Evolutionary conservation across 805 yeast genomes (phyloP).

Genomic region (Yarrowia phangngaensis): DNA sequence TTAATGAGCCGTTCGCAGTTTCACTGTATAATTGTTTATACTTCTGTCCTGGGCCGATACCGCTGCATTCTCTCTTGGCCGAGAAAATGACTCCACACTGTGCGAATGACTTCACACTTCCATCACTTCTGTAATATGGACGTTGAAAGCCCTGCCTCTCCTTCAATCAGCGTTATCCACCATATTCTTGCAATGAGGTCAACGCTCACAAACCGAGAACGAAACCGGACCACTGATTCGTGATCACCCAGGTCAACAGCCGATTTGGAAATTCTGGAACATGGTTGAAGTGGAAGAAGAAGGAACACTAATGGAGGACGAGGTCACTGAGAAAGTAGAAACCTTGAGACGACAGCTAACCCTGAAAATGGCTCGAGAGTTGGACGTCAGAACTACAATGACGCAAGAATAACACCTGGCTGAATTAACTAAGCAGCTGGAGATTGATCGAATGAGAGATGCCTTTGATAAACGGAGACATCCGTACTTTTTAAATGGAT

Average conservation of each 20-base stretch:
- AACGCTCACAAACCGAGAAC: too few relatives aligned
- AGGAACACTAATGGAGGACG: slow-evolving; percentile 24
- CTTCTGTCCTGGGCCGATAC: too few relatives aligned
- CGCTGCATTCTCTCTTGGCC: too few relatives aligned
- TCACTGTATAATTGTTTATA: too few relatives aligned
- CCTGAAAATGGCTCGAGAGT: slow-evolving; percentile 18
- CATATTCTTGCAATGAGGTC: too few relatives aligned
- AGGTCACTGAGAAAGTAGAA: slow-evolving; percentile 9
- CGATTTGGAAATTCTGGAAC: slow-evolving; percentile 35
- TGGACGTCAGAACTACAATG: slow-evolving; percentile 12
- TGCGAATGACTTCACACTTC: too few relatives aligned
- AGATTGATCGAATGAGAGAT: slow-evolving; percentile 15
- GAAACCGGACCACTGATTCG: slow-evolving; percentile 24
- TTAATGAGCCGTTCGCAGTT: too few relatives aligned
- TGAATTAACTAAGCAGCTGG: slow-evolving; percentile 7
- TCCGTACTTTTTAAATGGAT: too few relatives aligned
- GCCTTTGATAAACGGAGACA: slow-evolving; percentile 14
- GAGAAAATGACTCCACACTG: too few relatives aligned
- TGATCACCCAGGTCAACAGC: slow-evolving; percentile 29
- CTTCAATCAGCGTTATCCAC: too few relatives aligned
- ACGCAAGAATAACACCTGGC: slow-evolving; percentile 10
- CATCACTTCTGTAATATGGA: too few relatives aligned
- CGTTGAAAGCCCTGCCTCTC: too few relatives aligned
- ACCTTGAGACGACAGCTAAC: slow-evolving; percentile 11
- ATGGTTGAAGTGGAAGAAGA: slow-evolving; percentile 35